Conservation (phyloP, 306 rosid species). For the Lagenaria siceraria region DNA sequence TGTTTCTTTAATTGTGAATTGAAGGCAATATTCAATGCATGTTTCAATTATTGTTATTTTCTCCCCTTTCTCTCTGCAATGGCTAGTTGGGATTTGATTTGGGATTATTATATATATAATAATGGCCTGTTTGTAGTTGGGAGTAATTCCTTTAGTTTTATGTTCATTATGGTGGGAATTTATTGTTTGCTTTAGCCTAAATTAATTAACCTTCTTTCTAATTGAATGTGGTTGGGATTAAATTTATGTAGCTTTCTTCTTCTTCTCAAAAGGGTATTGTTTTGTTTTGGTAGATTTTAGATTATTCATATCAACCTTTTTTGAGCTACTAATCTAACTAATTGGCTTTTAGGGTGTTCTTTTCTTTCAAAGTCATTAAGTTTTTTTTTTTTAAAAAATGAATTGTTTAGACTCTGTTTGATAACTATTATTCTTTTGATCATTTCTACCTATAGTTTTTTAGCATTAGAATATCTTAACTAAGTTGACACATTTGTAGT, state of each 20-base stretch:
- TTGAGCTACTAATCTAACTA: not conserved
- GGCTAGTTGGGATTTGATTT: not conserved
- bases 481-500: too few species aligned
- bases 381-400: not conserved
- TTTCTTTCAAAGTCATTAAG: not conserved
- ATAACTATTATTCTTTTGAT: too few species aligned
- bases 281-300: not conserved
- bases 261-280: not conserved
- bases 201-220: not conserved
- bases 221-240: not conserved
- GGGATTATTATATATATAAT: not conserved
- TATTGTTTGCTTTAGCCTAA: not conserved
- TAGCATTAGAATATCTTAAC: too few species aligned
- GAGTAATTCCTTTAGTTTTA: not conserved
- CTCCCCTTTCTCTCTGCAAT: not conserved
- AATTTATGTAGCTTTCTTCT: not conserved
- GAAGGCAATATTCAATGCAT: not conserved
- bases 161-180: not conserved
- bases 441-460: too few species aligned
- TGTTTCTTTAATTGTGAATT: not conserved
- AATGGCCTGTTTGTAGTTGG: not conserved
- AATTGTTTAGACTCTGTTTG: not conserved
- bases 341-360: not conserved
- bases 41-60: not conserved
- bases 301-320: not conserved